Evolutionary conservation across 352 stramenopile genomes (phyloP), one percentile per base, ranked within the genome.

Genomic region (Globisporangium polare): DNA sequence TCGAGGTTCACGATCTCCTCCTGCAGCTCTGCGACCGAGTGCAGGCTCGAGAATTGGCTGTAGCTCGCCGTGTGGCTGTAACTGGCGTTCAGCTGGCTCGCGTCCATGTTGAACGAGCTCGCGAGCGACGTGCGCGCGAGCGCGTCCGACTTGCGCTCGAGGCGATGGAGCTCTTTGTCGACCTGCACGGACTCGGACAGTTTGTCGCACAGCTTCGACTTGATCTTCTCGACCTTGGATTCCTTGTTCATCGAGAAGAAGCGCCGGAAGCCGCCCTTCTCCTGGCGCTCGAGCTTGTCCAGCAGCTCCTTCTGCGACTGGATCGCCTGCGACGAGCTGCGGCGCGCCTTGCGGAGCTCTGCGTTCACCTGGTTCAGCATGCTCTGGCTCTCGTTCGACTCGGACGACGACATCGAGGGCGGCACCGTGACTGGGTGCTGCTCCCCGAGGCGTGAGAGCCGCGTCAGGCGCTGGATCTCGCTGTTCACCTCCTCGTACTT

Each of bases 251-350:
- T 62, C 9, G 78, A 78, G 60, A 92, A 90, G 18, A 90, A 79
- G 26, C 79, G 75, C 1, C 83, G 81, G 27, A 90, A 65, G 1
- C 78, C 72, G 43, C 79, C 71, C 24, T 79, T 78, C 53, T 92
- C 83, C 47, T 90, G 81, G 47, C 72, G 74, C 68, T 90, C 83
- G 66, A 92, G 88, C 60, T 92, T 92, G 65, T 92, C 80, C 51
- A 92, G 74, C 50, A 92, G 62, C 59, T 89, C 81, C 58, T 91
- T 90, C 65, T 92, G 83, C 43, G 77, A 86, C 61, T 90, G 81
- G 61, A 92, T 88, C 68, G 88, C 86, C 62, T 89, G 75, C 22
- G 72, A 73, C 61, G 83, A 92, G 59, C 71, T 88, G 31, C 77
- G 77, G 58, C 79, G 80, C 2, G 73, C 80, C 60, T 88, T 84